Conservation (phyloP, 139 green algal species). For the Tetraselmis striata region DNA sequence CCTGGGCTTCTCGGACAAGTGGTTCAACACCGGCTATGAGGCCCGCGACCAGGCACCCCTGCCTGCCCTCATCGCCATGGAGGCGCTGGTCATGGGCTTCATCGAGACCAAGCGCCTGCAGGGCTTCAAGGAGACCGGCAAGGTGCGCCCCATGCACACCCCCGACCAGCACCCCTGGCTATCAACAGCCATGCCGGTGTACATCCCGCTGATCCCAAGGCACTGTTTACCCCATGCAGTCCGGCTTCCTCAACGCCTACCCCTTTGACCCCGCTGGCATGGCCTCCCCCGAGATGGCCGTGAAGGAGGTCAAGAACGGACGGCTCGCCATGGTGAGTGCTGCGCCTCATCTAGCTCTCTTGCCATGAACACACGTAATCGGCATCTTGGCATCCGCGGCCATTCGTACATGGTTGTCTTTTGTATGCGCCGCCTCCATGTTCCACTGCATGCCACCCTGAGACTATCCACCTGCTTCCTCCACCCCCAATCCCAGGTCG, state of each 20-base stretch:
- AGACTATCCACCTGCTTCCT: no score
- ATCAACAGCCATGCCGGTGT: background rate
- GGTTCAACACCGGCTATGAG: conserved; percentile 47
- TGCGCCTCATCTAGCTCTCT: no score
- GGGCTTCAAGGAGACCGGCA: conserved; percentile 78
- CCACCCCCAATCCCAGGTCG: conserved; percentile 55
- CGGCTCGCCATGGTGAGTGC: conserved; percentile 38
- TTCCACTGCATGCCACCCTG: no score
- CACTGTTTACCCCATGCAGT: conserved; percentile 3
- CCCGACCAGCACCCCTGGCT: background rate
- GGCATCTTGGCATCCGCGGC: no score
- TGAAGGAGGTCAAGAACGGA: conserved; percentile 56
- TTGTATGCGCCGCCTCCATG: no score
- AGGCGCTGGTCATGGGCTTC: conserved; percentile 56
- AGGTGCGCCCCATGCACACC: conserved; percentile 28
- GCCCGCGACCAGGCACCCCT: conserved; percentile 35
- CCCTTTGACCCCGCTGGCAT: conserved; percentile 40
- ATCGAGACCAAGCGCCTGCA: conserved; percentile 77
- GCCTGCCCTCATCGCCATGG: conserved; percentile 55
- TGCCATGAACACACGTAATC: no score
- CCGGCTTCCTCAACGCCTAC: conserved; percentile 20
- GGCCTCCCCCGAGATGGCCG: conserved; percentile 31
- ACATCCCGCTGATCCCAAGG: background rate
- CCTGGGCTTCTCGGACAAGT: conserved; percentile 48
- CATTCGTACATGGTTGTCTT: no score